These are phyloP conservation scores for Moringa oleifera DNA, from an alignment of 345 rosid genomes.

Conservation along the genomic window DNA sequence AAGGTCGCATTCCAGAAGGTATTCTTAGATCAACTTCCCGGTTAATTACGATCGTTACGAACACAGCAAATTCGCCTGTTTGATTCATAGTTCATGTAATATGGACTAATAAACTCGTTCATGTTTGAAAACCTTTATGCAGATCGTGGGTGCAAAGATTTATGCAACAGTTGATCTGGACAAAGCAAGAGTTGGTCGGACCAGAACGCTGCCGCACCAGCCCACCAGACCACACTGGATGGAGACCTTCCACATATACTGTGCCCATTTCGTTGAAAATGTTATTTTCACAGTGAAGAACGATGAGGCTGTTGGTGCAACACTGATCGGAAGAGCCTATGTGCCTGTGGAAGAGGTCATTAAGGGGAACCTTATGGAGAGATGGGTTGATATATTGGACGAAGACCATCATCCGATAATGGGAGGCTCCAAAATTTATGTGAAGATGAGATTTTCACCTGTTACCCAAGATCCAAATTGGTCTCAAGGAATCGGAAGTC, in stretches of 20 bases:
- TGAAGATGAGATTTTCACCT: conserved; percentile 34
- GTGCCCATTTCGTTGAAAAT: conserved; percentile 54
- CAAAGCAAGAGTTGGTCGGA: conserved; percentile 67
- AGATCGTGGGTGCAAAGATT: conserved; percentile 37
- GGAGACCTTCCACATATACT: conserved; percentile 51
- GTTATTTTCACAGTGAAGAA: conserved; percentile 61
- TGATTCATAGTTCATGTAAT: no score
- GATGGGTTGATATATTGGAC: conserved; percentile 44
- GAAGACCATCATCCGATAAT: conserved; percentile 26
- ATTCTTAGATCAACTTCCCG: conserved; percentile 1
- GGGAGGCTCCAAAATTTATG: conserved; percentile 42
- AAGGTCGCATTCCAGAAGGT: conserved; percentile 14
- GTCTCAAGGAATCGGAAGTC: conserved; percentile 52
- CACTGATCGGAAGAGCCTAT: conserved; percentile 67
- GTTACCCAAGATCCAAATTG: conserved; percentile 33
- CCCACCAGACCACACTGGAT: conserved; percentile 41
- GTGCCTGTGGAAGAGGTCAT: conserved; percentile 48
- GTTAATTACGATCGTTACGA: no score
- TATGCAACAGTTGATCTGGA: conserved; percentile 74
- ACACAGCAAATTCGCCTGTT: no score
- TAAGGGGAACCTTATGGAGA: conserved; percentile 26
- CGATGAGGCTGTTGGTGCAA: conserved; percentile 44
- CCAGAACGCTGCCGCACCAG: conserved; percentile 30
- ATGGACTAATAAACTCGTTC: background rate
- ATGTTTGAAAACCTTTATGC: conserved; percentile 4